Base-by-base conservation (phyloP, 1,284 basidiomycete species). In the Trichosporon coremiiforme region DNA sequence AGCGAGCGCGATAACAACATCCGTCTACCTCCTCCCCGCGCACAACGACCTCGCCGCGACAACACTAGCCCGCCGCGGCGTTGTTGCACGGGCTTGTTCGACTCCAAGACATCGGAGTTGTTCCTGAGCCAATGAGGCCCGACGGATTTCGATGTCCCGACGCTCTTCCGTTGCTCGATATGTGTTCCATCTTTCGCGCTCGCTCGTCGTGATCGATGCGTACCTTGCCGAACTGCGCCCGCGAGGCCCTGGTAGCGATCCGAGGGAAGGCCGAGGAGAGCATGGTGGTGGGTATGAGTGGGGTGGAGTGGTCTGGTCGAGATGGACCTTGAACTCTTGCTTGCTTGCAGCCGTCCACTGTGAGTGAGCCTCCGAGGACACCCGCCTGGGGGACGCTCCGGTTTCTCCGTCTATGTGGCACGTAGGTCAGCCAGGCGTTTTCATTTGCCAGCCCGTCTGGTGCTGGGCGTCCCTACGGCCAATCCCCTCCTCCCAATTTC, bases 251-350 rank as follows among this genome's bases (percentile, higher is more conserved):
- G 63, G 77, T 70, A 29, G 76, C 78, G 74, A 82, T 73, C 72
- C 80, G 75, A 33, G 80, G 76, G 75, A 81, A 76, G 70, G 80
- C 74, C 73, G 76, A 77, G 55, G 80, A 77, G 70, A 83, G 75
- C 80, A 82, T 82, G 66, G 73, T 64, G 74, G 64, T 70, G 66
- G 66, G 70, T 66, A 64, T 57, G 70, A 66, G 67, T 57, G 67
- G 66, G 45, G 66, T 36, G 29, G 67, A 62, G 65, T 53, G 47
- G 47, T 53, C 41, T 64, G 68, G 68, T 66, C 55, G 68, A 66
- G 68, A 69, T 66, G 60, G 68, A 66, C 57, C 57, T 60, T 60
- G 57, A 60, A 60, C 57, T 57, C 55, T 60, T 60, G 57, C 57
- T 31, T 60, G 57, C 57, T 29, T 33, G 29, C 29, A 53, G 57